Evolutionary conservation across 768 basidiomycete species (phyloP), one percentile per base, ranked within the genome.

Genomic region (Panellus pusillus): DNA sequence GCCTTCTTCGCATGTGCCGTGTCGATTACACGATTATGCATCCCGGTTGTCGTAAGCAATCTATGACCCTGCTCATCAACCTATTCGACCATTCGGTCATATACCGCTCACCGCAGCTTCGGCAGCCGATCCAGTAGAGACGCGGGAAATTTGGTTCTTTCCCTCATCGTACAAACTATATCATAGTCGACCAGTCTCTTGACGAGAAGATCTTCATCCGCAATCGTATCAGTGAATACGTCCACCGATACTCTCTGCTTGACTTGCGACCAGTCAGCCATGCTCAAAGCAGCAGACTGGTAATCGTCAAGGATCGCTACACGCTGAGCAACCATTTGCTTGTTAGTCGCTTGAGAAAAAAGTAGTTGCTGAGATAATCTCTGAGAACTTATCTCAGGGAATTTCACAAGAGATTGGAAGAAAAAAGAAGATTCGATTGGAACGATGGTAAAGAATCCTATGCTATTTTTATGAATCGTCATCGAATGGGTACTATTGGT

Each of bases 401-500:
- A n/a, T n/a, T 29, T 27, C 39, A 9, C 39, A 40, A 9, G 39
- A n/a, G 19, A 6, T 24, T 24, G n/a, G n/a, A n/a, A 20, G 39
- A 41, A 40, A 45, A 46, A 49, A 55, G 38, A 54, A 42, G 18
- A 54, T 37, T 31, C 27, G 28, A 45, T 57, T 44, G 43, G 31
- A 47, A 44, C 44, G 54, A 57, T 7, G 48, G 47, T 61, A 57
- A 35, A 19, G 51, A 46, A 37, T 57, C 42, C 58, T 15, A 47
- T 52, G 55, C 55, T 61, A 60, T 54, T 55, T 35, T 74, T 72
- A 84, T 65, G 76, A 75, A 64, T 87, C 86, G 66, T 82, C 72
- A 61, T 84, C 86, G 61, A 92, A 92, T 9, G 82, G 87, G 66
- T 91, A 91, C 90, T 91, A n/a, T 15, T 32, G 0, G 49, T 57